Evolutionary conservation across 495 filamentous ascomycete genomes (phyloP), one percentile per base, ranked within the genome.

Genomic region (Penicillium angulare): DNA sequence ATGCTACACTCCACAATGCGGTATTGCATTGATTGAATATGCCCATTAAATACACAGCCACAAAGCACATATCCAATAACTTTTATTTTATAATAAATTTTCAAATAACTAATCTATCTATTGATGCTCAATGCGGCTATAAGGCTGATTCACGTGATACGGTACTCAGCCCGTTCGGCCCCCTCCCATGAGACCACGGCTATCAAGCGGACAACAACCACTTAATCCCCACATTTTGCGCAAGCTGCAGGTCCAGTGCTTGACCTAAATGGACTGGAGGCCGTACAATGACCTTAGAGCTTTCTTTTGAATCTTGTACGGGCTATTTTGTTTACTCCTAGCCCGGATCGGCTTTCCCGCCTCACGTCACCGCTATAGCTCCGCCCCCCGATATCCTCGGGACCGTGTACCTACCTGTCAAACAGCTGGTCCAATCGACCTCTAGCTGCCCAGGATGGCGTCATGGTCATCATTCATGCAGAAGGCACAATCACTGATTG

Each of bases 401-500:
- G 45, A 47, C 48, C 29, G 47, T 41, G 10, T 7, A 7, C 13
- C 33, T 53, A 43, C 47, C 42, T 38, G 36, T 41, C 31, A 35
- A 15, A 40, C 27, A n/a, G 38, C 33, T 23, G 16, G 29, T 48
- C 10, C 12, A 33, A 13, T 20, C 39, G 21, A 31, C 47, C 20
- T 29, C 31, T 29, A 20, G 13, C 23, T 33, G 50, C 42, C 40
- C 62, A 69, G 47, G 65, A 90, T 89, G 86, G 86, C 89, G 71
- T 87, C 85, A 69, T 79, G 95, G 73, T 85, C 84, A 52, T 87
- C 83, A 66, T 85, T 98, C 66, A 87, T 97, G 55, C 90, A 96
- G 72, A 96, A 92, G 78, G 93, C 93, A 47, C 86, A 91, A 72
- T 90, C 92, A 64, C 78, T 96, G 71, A 93, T 98, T 75, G 91